phyloP scores from a whole-genome alignment of 129 eudicot genomes.

The Glebionis coronaria region DNA sequence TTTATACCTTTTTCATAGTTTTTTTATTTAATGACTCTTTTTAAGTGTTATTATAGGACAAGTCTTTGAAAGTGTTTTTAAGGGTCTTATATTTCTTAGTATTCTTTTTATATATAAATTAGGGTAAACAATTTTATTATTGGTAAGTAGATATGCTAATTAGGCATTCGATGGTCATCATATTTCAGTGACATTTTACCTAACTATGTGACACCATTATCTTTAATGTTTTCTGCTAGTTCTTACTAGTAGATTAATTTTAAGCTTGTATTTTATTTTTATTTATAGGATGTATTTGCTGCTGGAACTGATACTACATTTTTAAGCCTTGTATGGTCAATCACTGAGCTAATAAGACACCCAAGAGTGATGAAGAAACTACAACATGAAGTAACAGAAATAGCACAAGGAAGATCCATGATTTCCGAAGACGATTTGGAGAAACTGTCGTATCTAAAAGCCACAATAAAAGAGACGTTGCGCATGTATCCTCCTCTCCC shows the following conservation, averaged over 20 bases:
- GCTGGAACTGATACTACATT: constrained; percentile 8
- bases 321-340: constrained; percentile 2
- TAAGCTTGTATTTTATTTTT: neutral
- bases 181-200: too few species aligned
- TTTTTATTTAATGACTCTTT: too few species aligned
- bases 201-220: too few species aligned
- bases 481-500: constrained; percentile 6
- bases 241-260: neutral
- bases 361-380: constrained; percentile 13
- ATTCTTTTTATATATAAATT: too few species aligned
- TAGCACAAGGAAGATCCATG: constrained; percentile 1
- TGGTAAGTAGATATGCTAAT: too few species aligned
- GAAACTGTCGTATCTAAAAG: neutral
- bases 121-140: too few species aligned
- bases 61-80: too few species aligned
- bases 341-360: constrained; percentile 5
- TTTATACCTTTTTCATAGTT: too few species aligned
- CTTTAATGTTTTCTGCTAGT: too few species aligned
- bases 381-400: constrained; percentile 9
- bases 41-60: too few species aligned
- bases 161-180: too few species aligned
- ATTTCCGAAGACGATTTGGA: constrained; percentile 11
- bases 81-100: too few species aligned
- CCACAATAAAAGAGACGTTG: constrained; percentile 3
- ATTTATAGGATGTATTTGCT: constrained; percentile 1